Evolutionary conservation across 2,329 filamentous ascomycete genomes (phyloP).

Genomic region (Aspergillus melleus): DNA sequence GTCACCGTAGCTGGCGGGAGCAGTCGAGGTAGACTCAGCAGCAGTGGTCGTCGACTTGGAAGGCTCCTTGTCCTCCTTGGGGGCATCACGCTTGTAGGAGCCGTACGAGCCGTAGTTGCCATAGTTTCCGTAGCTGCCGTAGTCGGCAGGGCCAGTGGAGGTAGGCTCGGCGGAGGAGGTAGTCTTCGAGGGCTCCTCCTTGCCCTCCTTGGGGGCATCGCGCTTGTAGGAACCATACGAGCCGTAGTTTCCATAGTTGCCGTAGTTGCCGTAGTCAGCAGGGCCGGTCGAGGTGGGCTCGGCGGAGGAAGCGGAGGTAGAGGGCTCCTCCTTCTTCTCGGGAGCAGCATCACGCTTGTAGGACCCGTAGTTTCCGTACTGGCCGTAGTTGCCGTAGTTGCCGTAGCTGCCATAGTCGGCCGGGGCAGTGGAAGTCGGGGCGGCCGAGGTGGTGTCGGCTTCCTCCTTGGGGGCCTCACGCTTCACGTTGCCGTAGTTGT

Average conservation of each 20-base stretch:
- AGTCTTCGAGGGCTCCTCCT: not conserved
- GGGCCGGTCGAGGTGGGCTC: conserved; percentile 1
- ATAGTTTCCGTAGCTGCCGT: conserved; percentile 14
- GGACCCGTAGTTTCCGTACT: conserved; percentile 12
- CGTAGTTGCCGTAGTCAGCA: conserved; percentile 7
- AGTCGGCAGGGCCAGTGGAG: not conserved
- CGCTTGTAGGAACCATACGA: conserved; percentile 9
- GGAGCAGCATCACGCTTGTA: conserved; percentile 1
- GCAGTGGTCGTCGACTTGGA: not conserved
- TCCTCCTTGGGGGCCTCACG: conserved; percentile 1
- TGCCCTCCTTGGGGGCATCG: not conserved
- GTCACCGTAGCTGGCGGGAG: conserved; percentile 12
- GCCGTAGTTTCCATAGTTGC: conserved; percentile 13
- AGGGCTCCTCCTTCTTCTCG: not conserved
- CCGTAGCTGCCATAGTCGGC: conserved; percentile 11
- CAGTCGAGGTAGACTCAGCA: not conserved
- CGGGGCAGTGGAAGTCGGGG: not conserved
- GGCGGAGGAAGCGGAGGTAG: not conserved
- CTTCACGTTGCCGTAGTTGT: conserved; percentile 8
- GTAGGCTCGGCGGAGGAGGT: conserved; percentile 3
- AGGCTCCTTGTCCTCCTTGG: not conserved
- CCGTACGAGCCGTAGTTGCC: conserved; percentile 13
- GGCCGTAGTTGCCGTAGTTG: conserved; percentile 13
- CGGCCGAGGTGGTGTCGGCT: not conserved
- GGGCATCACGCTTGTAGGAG: not conserved